Evolutionary conservation across 805 yeast genomes (phyloP), one percentile per base, ranked within the genome.

Genomic region (Ogataea angusta): DNA sequence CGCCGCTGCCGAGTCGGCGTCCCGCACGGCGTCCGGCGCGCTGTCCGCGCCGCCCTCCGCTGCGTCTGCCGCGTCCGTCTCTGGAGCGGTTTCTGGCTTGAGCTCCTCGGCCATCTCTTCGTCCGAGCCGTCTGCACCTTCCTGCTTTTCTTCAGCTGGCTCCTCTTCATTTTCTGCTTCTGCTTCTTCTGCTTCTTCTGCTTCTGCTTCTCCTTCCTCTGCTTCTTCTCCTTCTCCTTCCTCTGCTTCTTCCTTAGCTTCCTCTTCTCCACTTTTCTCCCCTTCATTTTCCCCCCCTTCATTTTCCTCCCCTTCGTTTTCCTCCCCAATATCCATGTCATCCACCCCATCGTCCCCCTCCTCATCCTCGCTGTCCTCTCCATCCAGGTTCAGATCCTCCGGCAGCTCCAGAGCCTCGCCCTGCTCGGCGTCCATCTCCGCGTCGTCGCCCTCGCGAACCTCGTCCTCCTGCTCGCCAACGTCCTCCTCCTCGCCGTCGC

Each of bases 331-430:
- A 7, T 47, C 57, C 30, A 54, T 49, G 55, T 34, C 39, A 12
- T 31, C 46, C 17, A 46, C 52, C 4, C 18, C 39, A 10, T 34
- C 45, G 21, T 91, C 51, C 5, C 18, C 36, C 12, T 49, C 38
- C 9, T 48, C 61, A 6, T 57, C 63, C 13, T 60, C 69, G n/a
- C 69, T 77, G 9, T 80, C 90, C 17, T 77, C 95, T n/a, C 81
- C 80, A 56, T 91, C 98, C 22, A 91, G 68, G 51, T 91, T 80
- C 72, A 91, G 76, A 53, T 90, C 96, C 12, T 93, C 98, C 0
- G 98, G 97, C 21, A 91, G 69, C 16, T 93, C 96, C 49, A 91
- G 68, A 3, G 90, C 80, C 45, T 93, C 98, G 5, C 80, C 70
- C 58, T 93, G 95, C 14, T 90, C 91, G 33, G 82, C 87, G 43